Base-by-base conservation (phyloP, 805 yeast species). In the Saturnispora hagleri region DNA sequence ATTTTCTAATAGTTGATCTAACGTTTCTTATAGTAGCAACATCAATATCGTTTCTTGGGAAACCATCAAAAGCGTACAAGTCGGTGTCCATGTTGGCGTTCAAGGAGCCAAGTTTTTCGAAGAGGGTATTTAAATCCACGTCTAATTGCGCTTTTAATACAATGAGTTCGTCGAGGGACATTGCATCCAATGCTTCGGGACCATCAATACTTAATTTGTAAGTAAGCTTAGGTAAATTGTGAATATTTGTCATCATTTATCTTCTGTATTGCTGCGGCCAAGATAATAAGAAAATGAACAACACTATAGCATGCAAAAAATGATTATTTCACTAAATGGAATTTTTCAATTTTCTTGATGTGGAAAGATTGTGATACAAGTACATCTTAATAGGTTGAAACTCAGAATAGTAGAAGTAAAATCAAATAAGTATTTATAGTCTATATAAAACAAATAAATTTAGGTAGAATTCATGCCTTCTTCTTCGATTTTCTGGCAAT, bases 41-140 rank as follows among this genome's bases (percentile, higher is more conserved):
- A 60, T 91, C 95, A 27, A 91, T 74, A 61, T 91, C 97, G 17
- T 72, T 65, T 43, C 97, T 70, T 0, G 99, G 99, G 60, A 79
- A 91, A 20, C 97, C 97, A 61, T 91, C 96, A 0, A 60, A 53
- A 0, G 84, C 79, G 2, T 86, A 67, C 53, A 91, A 66, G 0
- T 81, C 72, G 1, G 90, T 82, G 24, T 74, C 65, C 87, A 88
- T 81, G 57, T 77, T 82, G 1, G 60, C 62, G 12, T 57, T 46
- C 7, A 49, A 28, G 52, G 68, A 55, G 6, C 59, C 55, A 26
- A 86, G 69, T 13, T 71, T 60, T 31, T 70, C 75, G 54, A 75
- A 72, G 43, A 81, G 62, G 5, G 57, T 60, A 33, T 58, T 60
- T 24, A 80, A 55, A 53, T 75, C 74, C 3, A 52, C 22, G 51